Conservation (phyloP, 1,284 basidiomycete species). For the Calocybe gambosa region DNA sequence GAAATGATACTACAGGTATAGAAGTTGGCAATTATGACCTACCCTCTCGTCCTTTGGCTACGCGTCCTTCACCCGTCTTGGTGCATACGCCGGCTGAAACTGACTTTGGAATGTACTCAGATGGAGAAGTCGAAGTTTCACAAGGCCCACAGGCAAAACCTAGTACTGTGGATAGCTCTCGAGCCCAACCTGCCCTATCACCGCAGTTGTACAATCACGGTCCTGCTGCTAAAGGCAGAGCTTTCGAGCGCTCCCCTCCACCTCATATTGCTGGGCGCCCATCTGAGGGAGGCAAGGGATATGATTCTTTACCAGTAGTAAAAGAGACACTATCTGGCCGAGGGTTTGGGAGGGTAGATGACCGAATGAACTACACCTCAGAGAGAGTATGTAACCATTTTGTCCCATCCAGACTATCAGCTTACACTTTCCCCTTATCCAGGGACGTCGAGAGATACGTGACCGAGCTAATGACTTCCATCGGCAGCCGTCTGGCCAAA, state of each 20-base stretch:
- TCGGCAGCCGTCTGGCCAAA: slow-evolving; percentile 15
- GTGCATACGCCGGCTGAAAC: slow-evolving; percentile 9
- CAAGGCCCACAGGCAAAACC: slow-evolving; percentile 24
- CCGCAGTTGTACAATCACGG: slow-evolving; percentile 3
- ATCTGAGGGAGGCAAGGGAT: slow-evolving; percentile 9
- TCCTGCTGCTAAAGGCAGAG: not conserved
- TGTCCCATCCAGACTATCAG: not conserved
- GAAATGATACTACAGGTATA: slow-evolving; percentile 14
- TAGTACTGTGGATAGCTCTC: slow-evolving; percentile 1
- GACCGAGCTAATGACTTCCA: slow-evolving; percentile 12
- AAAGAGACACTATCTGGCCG: not conserved
- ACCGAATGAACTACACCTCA: slow-evolving; percentile 4
- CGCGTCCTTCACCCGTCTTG: slow-evolving; percentile 11
- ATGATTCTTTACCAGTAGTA: slow-evolving; percentile 10
- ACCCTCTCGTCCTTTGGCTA: slow-evolving; percentile 9
- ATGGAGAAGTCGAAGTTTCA: slow-evolving; percentile 20
- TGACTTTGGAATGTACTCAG: slow-evolving; percentile 19
- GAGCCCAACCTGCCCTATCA: not conserved
- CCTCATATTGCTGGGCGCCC: slow-evolving; percentile 15
- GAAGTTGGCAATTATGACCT: slow-evolving; percentile 16
- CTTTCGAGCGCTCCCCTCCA: slow-evolving; percentile 21
- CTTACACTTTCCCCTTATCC: not conserved
- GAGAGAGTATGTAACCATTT: slow-evolving; percentile 10
- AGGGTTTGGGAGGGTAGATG: slow-evolving; percentile 4
- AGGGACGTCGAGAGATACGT: slow-evolving; percentile 16